Base-by-base conservation (phyloP, 129 eudicot species). In the Heracleum sosnowskyi region DNA sequence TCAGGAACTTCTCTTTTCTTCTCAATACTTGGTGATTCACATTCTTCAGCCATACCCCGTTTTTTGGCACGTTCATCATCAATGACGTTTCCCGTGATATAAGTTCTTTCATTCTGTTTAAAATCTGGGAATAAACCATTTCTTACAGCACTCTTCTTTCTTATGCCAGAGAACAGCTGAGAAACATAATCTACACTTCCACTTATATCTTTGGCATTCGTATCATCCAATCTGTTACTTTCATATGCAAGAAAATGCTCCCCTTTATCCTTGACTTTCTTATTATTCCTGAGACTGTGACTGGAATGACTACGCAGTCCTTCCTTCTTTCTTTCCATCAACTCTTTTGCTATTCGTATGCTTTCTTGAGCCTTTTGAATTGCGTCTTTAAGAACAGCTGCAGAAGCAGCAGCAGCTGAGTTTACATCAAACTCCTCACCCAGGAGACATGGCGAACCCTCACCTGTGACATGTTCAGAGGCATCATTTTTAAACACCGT, bases 351-450 rank as follows among this genome's bases (percentile, higher is more conserved):
- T 40, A 87, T 81, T 33, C 97, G 88, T 81, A 96, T 92, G 82
- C 89, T 92, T 83, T 90, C 96, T 85, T 92, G 96, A 74, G 99
- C 99, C 85, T 90, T 91, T 75, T 90, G 93, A 62, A 96, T 87
- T 66, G 97, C 99, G 81, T 88, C 84, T 84, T 86, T 91, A 81
- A 96, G 84, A 73, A 93, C 91, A 76, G 91, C 97, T 73, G 86
- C 91, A 82, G 92, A 90, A 69, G 82, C 84, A 41, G 92, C 98
- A 6, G 97, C 96, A 33, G 82, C 89, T 63, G 97, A 92, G 85
- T 92, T 92, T 76, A 79, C 89, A 85, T 92, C 97, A 80, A 86
- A 77, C 75, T 96, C 95, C 76, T 92, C 97, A 74, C 80, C 89
- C 78, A 80, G 83, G 55, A 68, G 80, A 76, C 83, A 26, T 36